These are phyloP conservation scores for Lycium barbarum DNA, from an alignment of 257 asterid genomes.

Conservation along the genomic window DNA sequence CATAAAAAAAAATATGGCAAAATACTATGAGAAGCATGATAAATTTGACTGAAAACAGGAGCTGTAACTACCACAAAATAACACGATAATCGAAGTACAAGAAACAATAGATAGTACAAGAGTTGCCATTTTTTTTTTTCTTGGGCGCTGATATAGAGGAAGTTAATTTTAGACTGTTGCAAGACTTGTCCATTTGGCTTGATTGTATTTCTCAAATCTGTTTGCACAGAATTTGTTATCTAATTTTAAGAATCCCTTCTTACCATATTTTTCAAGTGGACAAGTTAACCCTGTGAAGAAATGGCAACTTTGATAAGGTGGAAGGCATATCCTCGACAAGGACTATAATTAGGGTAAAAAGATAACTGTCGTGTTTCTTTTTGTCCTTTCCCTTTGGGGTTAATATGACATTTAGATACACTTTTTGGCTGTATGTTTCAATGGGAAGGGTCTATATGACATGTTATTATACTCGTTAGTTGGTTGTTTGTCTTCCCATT, in stretches of 20 bases:
- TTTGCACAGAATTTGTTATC: neutral
- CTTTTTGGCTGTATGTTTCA: neutral
- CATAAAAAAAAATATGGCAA: no score
- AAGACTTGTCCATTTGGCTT: neutral
- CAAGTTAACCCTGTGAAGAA: neutral
- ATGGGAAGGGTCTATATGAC: neutral
- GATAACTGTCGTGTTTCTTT: neutral
- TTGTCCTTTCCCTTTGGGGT: neutral
- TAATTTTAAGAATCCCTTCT: conserved; percentile 20
- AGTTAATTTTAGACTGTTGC: neutral
- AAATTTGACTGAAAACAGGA: no score
- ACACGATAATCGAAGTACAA: no score
- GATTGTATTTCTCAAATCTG: neutral
- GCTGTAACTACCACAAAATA: no score
- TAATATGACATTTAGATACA: neutral
- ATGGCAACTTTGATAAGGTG: neutral
- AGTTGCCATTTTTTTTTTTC: neutral
- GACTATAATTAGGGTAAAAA: neutral
- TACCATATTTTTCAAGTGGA: neutral
- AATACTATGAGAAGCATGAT: no score
- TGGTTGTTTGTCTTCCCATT: conserved; percentile 4
- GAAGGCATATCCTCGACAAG: conserved; percentile 6
- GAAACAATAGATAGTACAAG: no score
- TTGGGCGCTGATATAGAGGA: neutral
- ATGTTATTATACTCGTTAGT: neutral